Evolutionary conservation across 106 monocot species (phyloP), one percentile per base, ranked within the genome.

Genomic region (Dioscorea dumetorum): DNA sequence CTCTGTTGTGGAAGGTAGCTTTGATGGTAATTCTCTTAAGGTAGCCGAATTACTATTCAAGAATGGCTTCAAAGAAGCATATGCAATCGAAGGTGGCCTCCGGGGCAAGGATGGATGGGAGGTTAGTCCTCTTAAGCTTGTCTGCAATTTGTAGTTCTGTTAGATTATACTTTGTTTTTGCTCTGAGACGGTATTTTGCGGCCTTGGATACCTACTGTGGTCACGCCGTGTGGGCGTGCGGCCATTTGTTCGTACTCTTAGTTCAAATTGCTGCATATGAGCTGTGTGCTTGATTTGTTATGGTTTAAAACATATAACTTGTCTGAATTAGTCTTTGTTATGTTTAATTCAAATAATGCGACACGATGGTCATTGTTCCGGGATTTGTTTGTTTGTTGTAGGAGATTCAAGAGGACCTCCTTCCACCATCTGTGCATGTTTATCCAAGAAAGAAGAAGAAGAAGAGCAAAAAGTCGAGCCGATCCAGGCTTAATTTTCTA

Each of bases 91-190:
- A 82, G 92, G 87, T 66, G 97, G 97, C 4, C 33, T 99, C 17
- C 73, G 86, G 77, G 97, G 97, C 71, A 89, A 89, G 66, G 82
- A 99, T 63, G 97, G 97, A 49, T 99, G 97, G 92, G 82, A 87
- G 92, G 97, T 99, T 57, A 57, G 73, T 18, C 41, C 6, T 41
- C n/a, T 41, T 10, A 5, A 10, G 41, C 6, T 41, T 41, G 10
- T 41, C 9, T 41, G 6, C 1, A 41, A 41, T 41, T 8, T 41
- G 2, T 10, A 41, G 6, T 6, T 41, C 6, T 41, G 41, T 10
- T 41, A 41, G 10, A 41, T 41, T 6, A 41, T 41, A 41, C 0
- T 3, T 41, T 28, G 3, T 28, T 1, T 28, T 28, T 28, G 28
- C 28, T n/a, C n/a, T n/a, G n/a, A n/a, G 3, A 28, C 28, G 3